phyloP scores from a whole-genome alignment of 805 yeast genomes.

The Saccharomycopsis oosterbeekiorum region DNA sequence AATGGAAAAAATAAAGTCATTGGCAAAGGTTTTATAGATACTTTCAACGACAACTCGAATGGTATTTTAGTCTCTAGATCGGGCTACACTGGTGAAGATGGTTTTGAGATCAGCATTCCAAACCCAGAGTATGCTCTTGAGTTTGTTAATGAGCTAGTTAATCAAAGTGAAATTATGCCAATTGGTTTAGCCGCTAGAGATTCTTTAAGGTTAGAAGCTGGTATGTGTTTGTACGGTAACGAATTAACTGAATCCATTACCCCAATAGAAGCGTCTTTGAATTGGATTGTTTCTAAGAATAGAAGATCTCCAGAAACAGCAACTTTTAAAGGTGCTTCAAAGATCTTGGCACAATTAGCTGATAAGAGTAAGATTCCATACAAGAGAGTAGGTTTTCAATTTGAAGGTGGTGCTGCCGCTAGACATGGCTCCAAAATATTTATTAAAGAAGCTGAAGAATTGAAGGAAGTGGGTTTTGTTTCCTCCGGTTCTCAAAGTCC shows the following conservation, averaged over 20 bases:
- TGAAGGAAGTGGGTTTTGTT: conserved; percentile 41
- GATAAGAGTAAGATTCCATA: conserved; percentile 48
- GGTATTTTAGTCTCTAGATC: conserved; percentile 80
- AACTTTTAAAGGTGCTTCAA: conserved; percentile 67
- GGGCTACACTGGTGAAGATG: conserved; percentile 98
- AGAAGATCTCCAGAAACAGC: conserved; percentile 45
- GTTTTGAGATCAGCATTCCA: conserved; percentile 84
- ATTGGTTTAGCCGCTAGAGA: conserved; percentile 98
- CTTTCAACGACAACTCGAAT: conserved; percentile 30
- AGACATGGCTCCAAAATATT: conserved; percentile 67
- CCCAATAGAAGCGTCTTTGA: conserved; percentile 80
- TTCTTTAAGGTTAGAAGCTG: conserved; percentile 91
- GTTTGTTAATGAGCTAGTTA: conserved; percentile 52
- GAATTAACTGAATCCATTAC: conserved; percentile 72
- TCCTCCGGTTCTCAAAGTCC: conserved; percentile 61
- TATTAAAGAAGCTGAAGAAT: conserved; percentile 30
- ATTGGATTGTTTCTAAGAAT: conserved; percentile 82
- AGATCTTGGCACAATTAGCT: conserved; percentile 58
- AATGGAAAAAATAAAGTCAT: conserved; percentile 2
- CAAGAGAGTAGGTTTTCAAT: conserved; percentile 63
- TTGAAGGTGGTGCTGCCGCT: conserved; percentile 83
- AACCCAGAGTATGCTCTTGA: conserved; percentile 41
- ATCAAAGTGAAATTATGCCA: conserved; percentile 55
- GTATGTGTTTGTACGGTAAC: conserved; percentile 95
- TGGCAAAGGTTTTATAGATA: conserved; percentile 22